Percentiles rank a stretch among this genome's conserved stretches.
Conservation (phyloP, 2,329 filamentous ascomycete genomes). For the Elsinoe arachidis region DNA sequence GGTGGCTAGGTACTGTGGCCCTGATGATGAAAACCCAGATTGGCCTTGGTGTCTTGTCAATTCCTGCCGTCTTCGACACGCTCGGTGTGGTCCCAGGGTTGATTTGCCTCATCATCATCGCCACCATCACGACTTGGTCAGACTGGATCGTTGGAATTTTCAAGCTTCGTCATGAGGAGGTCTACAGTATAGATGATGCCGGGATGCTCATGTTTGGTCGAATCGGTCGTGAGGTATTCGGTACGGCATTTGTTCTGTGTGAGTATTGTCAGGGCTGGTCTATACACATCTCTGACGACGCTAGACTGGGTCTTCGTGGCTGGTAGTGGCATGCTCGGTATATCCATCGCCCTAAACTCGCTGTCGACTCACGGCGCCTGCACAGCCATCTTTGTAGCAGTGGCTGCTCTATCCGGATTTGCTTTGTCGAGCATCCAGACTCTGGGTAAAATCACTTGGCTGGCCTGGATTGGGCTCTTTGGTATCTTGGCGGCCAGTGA, state of each 20-base stretch:
- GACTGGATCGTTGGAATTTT: slow-evolving; percentile 44
- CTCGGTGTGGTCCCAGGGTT: slow-evolving; percentile 44
- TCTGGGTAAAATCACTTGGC: slow-evolving; percentile 27
- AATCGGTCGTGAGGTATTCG: slow-evolving; percentile 43
- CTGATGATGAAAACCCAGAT: slow-evolving; percentile 42
- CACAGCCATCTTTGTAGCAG: slow-evolving; percentile 34
- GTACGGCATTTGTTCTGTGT: slow-evolving; percentile 31
- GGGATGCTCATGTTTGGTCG: slow-evolving; percentile 47
- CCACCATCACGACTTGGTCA: slow-evolving; percentile 41
- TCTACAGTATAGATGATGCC: slow-evolving; percentile 51
- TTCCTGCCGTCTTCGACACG: slow-evolving; percentile 38
- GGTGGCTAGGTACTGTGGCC: slow-evolving; percentile 36
- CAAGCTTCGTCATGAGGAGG: slow-evolving; percentile 46
- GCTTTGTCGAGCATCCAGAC: slow-evolving; percentile 29
- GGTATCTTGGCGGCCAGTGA: slow-evolving; percentile 20
- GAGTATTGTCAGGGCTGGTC: background rate
- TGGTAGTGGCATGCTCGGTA: slow-evolving; percentile 30
- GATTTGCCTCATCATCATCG: slow-evolving; percentile 35
- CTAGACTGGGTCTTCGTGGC: slow-evolving; percentile 23
- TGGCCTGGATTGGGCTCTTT: slow-evolving; percentile 29
- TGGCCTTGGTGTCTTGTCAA: slow-evolving; percentile 42
- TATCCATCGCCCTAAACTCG: slow-evolving; percentile 23
- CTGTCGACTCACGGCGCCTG: slow-evolving; percentile 26
- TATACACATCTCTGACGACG: slow-evolving; percentile 13
- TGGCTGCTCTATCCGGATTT: slow-evolving; percentile 35